Evolutionary conservation across 305 asterid species (phyloP).

Genomic region (Ilex paraguariensis): DNA sequence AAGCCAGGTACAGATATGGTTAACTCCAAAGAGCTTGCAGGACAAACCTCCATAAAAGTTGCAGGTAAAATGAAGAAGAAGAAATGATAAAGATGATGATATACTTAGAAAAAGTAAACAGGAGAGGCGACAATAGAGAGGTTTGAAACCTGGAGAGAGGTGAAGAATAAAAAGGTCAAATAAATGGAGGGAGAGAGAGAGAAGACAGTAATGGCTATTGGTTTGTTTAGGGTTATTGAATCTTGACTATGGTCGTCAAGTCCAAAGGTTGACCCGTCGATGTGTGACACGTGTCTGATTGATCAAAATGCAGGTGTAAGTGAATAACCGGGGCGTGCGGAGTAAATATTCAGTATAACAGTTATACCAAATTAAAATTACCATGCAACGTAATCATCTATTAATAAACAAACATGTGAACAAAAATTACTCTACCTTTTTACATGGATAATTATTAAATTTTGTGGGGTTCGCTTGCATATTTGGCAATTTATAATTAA

Average conservation of each 20-base stretch:
- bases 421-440: too few relatives aligned
- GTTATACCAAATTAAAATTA: too few relatives aligned
- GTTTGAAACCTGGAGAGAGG: constrained; percentile 15
- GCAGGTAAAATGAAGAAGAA: not conserved
- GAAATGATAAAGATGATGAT: too few relatives aligned
- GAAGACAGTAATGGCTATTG: not conserved
- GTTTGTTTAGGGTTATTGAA: constrained; percentile 5
- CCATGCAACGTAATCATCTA: too few relatives aligned
- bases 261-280: constrained; percentile 20
- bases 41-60: constrained; percentile 30
- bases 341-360: too few relatives aligned
- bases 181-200: constrained; percentile 3
- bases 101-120: constrained; percentile 4
- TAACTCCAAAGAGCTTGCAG: constrained; percentile 40
- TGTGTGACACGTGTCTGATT: constrained; percentile 28
- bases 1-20: constrained; percentile 57
- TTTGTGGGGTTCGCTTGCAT: too few relatives aligned
- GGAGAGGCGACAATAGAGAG: constrained; percentile 11
- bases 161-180: constrained; percentile 31
- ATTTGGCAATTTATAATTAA: too few relatives aligned
- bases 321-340: too few relatives aligned
- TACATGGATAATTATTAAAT: too few relatives aligned
- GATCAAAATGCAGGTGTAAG: too few relatives aligned
- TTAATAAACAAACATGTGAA: too few relatives aligned
- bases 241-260: constrained; percentile 27